These are phyloP conservation scores for Skeletonema tropicum DNA, from an alignment of 108 stramenopile species.

Conservation along the genomic window DNA sequence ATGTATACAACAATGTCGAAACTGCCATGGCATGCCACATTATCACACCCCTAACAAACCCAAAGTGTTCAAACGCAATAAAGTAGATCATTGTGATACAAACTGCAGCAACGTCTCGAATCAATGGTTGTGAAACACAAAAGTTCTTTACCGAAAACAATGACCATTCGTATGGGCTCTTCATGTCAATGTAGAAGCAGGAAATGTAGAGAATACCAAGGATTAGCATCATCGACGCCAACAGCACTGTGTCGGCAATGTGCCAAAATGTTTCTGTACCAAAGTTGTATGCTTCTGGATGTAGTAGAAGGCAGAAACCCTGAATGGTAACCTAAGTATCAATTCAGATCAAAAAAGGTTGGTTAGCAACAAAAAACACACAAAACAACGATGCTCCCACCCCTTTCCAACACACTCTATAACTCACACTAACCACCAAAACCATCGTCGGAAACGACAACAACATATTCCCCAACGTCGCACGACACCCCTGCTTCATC, in stretches of 20 bases:
- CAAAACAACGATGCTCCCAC: no score
- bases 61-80: conserved; percentile 32
- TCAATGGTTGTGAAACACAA: conserved; percentile 10
- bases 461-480: conserved; percentile 3
- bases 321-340: conserved; percentile 8
- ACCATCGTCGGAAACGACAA: not conserved
- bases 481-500: not conserved
- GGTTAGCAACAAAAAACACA: not conserved
- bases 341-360: not conserved
- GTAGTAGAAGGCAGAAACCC: conserved; percentile 9
- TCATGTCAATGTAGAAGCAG: conserved; percentile 38
- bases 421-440: conserved; percentile 7
- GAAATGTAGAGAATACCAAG: conserved; percentile 28
- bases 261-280: not conserved
- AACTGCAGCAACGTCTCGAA: conserved; percentile 35
- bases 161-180: conserved; percentile 27
- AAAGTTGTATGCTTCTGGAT: not conserved
- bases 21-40: conserved; percentile 26
- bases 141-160: conserved; percentile 21
- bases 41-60: conserved; percentile 18
- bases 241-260: conserved; percentile 14
- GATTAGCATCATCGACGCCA: conserved; percentile 15
- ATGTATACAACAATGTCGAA: conserved; percentile 24
- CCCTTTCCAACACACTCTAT: no score
- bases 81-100: conserved; percentile 43